Evolutionary conservation across 257 asterid species (phyloP), one percentile per base, ranked within the genome.

Genomic region (Nicotiana benthamiana): DNA sequence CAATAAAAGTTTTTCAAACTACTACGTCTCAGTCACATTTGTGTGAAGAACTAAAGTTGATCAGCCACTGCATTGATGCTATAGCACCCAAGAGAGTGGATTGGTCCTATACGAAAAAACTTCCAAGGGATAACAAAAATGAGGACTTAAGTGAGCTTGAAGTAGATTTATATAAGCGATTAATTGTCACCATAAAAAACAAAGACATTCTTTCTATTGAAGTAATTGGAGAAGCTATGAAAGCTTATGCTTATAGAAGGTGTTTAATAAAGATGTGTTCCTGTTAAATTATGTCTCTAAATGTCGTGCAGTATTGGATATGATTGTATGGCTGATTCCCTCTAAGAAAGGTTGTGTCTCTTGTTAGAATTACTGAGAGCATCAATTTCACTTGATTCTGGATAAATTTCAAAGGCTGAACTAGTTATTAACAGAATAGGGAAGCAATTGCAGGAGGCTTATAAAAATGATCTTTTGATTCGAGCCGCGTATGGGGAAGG

Each of bases 91-190:
- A 77, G 86, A 89, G 80, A 89, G 99, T 95, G 68, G 94, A 95
- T 60, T 95, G 98, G 97, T 92, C 99, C 6, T 95, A 93, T 53
- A 86, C 96, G 11, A 89, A 87, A 82, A 95, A 92, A 91, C 83
- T 89, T 18, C 72, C 85, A 0, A 98, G 90, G 80, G 99, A 26
- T 1, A 26, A 26, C 27, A 26, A 2, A 26, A 26, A 26, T 26
- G 27, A 95, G 89, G 98, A 95, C 81, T 81, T 93, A 24, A 89
- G 85, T n/a, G 99, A 95, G 74, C 97, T 93, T 18, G 98, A 95
- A 40, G 87, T 93, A 15, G 98, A 93, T 70, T 81, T 95, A 28
- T 95, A 85, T 75, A 91, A 89, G 82, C 87, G 92, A 22, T 91
- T 93, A 46, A 86, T 95, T 36, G 46, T 82, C 54, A 59, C 84